Conservation (phyloP, 2,329 filamentous ascomycete genomes). For the Hypoxylon sp. region DNA sequence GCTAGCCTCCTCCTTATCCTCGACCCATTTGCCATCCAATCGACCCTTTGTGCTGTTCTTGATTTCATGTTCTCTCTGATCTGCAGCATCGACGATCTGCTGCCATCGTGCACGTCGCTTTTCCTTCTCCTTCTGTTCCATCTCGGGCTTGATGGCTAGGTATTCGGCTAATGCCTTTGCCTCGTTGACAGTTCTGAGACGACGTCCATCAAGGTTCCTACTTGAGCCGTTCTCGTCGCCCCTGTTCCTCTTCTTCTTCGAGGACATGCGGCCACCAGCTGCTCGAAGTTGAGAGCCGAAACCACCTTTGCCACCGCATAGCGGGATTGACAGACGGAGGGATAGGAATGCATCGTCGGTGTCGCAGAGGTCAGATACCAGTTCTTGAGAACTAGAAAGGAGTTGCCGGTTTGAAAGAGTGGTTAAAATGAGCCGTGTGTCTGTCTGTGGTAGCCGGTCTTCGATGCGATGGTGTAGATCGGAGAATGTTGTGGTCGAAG, state of each 20-base stretch:
- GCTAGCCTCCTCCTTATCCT: conserved; percentile 90
- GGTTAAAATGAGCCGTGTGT: conserved; percentile 78
- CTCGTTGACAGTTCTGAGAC: conserved; percentile 91
- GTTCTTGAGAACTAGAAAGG: conserved; percentile 61
- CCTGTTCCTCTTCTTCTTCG: conserved; percentile 86
- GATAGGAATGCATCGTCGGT: conserved; percentile 78
- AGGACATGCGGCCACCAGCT: conserved; percentile 97
- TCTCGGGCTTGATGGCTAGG: conserved; percentile 93
- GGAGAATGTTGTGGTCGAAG: conserved; percentile 72
- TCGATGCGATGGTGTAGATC: conserved; percentile 75
- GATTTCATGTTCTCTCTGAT: conserved; percentile 86
- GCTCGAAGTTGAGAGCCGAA: conserved; percentile 98
- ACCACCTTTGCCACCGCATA: conserved; percentile 95
- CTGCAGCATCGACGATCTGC: conserved; percentile 85
- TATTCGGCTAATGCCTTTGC: conserved; percentile 97
- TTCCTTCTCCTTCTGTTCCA: conserved; percentile 95
- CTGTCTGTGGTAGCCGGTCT: conserved; percentile 69
- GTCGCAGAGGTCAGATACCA: conserved; percentile 72
- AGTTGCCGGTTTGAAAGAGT: conserved; percentile 84
- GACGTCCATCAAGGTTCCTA: conserved; percentile 90
- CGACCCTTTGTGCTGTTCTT: conserved; percentile 77
- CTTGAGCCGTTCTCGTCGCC: conserved; percentile 90
- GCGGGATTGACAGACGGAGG: conserved; percentile 80
- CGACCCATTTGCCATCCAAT: conserved; percentile 92
- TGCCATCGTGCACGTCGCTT: conserved; percentile 87